phyloP scores from a whole-genome alignment of 192 early-diverging fungal genomes.

The Podila epigama region DNA sequence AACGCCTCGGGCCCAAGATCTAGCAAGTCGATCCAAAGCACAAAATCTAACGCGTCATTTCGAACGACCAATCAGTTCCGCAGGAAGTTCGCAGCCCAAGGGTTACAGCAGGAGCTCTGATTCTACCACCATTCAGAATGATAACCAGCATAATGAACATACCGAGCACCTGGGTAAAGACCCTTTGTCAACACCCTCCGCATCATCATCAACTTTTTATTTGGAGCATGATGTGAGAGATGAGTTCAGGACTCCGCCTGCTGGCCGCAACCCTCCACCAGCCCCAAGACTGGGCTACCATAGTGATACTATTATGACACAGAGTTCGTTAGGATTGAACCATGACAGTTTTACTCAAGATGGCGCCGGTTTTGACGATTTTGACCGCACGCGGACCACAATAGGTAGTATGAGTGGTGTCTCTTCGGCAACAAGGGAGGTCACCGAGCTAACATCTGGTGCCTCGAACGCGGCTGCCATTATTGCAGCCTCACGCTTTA shows the following conservation, averaged over 20 bases:
- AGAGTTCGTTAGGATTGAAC: slow-evolving; percentile 41
- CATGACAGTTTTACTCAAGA: slow-evolving; percentile 25
- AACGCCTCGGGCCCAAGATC: too few relatives aligned
- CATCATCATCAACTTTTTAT: slow-evolving; percentile 5
- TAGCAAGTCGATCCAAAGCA: too few relatives aligned
- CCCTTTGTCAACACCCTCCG: background rate
- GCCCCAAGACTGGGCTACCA: slow-evolving; percentile 38
- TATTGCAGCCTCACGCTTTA: too few relatives aligned
- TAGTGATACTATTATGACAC: slow-evolving; percentile 41
- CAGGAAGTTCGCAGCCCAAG: too few relatives aligned
- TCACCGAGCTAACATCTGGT: background rate
- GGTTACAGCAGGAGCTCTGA: too few relatives aligned
- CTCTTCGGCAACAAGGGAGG: background rate
- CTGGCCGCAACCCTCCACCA: slow-evolving; percentile 24
- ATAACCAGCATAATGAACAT: too few relatives aligned
- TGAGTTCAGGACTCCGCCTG: slow-evolving; percentile 22
- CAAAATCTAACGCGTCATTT: too few relatives aligned
- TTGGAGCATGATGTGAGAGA: background rate
- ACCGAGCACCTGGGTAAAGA: background rate
- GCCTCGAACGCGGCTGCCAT: background rate
- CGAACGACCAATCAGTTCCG: too few relatives aligned
- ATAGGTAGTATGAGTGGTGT: background rate
- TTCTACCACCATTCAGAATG: too few relatives aligned
- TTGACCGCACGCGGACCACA: slow-evolving; percentile 25
- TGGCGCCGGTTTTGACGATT: background rate